Evolutionary conservation across 2,329 filamentous ascomycete genomes (phyloP).

Genomic region (Talaromyces sp.): DNA sequence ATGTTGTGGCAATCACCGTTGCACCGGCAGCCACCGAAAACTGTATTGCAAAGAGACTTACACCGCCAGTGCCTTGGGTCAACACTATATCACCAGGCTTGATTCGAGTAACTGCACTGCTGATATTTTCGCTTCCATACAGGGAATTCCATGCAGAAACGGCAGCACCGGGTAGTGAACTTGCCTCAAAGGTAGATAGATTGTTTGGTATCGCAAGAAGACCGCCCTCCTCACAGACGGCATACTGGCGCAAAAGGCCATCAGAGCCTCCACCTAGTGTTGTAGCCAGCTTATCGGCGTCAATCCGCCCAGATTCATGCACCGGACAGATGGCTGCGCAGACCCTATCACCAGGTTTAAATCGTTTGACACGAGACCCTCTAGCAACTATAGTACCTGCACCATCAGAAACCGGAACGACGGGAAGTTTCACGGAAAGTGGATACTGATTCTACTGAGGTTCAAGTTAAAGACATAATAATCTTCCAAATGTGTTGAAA

Average conservation of each 20-base stretch:
- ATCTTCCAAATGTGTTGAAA: neutral
- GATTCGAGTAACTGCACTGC: slow-evolving; percentile 22
- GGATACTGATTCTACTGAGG: neutral
- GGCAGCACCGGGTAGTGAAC: slow-evolving; percentile 49
- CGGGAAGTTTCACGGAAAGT: neutral
- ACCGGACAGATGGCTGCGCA: neutral
- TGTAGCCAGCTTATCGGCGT: neutral
- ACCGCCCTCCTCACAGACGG: slow-evolving; percentile 61
- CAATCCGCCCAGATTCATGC: neutral
- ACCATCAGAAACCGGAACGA: neutral
- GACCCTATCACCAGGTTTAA: neutral
- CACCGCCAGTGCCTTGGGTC: slow-evolving; percentile 58
- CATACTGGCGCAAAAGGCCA: slow-evolving; percentile 55
- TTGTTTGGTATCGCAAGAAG: slow-evolving; percentile 58
- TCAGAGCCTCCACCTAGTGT: neutral
- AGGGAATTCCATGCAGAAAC: neutral
- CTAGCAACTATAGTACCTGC: neutral
- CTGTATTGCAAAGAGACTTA: slow-evolving; percentile 53
- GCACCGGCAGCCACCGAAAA: slow-evolving; percentile 48
- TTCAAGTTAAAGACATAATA: neutral
- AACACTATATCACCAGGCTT: slow-evolving; percentile 53
- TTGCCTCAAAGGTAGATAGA: slow-evolving; percentile 49
- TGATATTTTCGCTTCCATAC: slow-evolving; percentile 39
- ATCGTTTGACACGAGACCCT: neutral
- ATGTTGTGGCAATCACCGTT: slow-evolving; percentile 55